Evolutionary conservation across 2,329 filamentous ascomycete genomes (phyloP).

Genomic region (Phialemoniopsis sp.): DNA sequence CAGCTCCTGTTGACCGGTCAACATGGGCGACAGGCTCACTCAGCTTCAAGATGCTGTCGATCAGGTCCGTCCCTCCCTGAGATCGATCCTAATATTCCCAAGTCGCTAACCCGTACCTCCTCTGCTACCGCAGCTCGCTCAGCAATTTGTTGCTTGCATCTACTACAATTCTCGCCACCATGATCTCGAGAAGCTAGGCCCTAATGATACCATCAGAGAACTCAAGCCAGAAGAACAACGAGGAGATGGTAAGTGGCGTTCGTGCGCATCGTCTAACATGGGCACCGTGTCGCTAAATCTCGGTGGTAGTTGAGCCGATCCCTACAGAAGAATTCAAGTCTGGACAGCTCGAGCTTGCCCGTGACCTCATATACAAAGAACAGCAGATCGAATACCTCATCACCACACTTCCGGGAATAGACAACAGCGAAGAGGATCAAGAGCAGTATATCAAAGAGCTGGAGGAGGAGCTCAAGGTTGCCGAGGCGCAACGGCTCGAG

Average conservation of each 20-base stretch:
- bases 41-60: constrained; percentile 84
- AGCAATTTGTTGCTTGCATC: constrained; percentile 64
- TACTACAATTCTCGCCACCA: constrained; percentile 67
- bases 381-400: constrained; percentile 80
- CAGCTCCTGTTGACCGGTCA: too few relatives aligned
- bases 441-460: constrained; percentile 61
- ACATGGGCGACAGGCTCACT: constrained; percentile 72
- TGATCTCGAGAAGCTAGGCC: constrained; percentile 56
- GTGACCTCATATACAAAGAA: constrained; percentile 73
- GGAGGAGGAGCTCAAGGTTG: constrained; percentile 60
- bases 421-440: constrained; percentile 75
- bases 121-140: constrained; percentile 47
- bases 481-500: constrained; percentile 58
- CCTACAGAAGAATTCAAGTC: constrained; percentile 61
- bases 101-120: constrained; percentile 3
- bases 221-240: constrained; percentile 49
- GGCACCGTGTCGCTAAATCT: not conserved
- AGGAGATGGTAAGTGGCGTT: constrained; percentile 38
- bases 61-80: constrained; percentile 49
- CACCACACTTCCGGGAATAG: constrained; percentile 69
- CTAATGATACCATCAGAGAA: constrained; percentile 55
- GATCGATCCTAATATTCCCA: not conserved
- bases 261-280: not conserved
- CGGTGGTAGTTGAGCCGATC: constrained; percentile 51
- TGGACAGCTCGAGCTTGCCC: constrained; percentile 68